phyloP scores from a whole-genome alignment of 768 basidiomycete species.

The Hericium rajendrae region DNA sequence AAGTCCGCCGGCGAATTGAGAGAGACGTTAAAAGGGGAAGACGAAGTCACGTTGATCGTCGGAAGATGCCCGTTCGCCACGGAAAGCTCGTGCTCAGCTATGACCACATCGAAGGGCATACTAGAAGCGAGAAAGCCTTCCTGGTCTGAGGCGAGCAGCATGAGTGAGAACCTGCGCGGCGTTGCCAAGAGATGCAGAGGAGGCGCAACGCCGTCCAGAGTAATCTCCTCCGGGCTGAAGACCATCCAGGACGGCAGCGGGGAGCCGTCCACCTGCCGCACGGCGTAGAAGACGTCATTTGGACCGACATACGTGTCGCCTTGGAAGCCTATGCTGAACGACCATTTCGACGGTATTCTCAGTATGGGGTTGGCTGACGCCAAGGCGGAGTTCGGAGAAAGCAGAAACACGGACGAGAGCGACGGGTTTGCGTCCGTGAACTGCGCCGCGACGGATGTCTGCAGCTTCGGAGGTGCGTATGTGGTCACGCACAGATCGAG shows the following conservation, averaged over 20 bases:
- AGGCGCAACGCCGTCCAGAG: slow-evolving; percentile 75
- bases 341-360: slow-evolving; percentile 74
- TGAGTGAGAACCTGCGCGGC: slow-evolving; percentile 38
- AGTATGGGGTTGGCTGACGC: slow-evolving; percentile 41
- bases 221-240: slow-evolving; percentile 59
- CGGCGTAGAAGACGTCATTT: slow-evolving; percentile 50
- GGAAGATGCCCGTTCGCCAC: slow-evolving; percentile 36
- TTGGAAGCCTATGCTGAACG: slow-evolving; percentile 82
- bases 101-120: slow-evolving; percentile 54
- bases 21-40: slow-evolving; percentile 40
- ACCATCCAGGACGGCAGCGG: slow-evolving; percentile 65
- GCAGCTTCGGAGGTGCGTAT: slow-evolving; percentile 41
- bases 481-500: slow-evolving; percentile 51
- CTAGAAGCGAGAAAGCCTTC: slow-evolving; percentile 57
- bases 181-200: slow-evolving; percentile 26
- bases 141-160: slow-evolving; percentile 62
- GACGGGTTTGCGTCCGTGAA: slow-evolving; percentile 51
- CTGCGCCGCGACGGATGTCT: slow-evolving; percentile 45
- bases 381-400: slow-evolving; percentile 53
- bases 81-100: slow-evolving; percentile 64
- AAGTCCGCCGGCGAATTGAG: slow-evolving; percentile 50
- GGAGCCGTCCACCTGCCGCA: slow-evolving; percentile 56
- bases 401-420: slow-evolving; percentile 67
- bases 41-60: slow-evolving; percentile 63
- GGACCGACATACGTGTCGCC: slow-evolving; percentile 46